Percentiles rank a stretch among this genome's conserved stretches.
phyloP scores from a whole-genome alignment of 495 filamentous ascomycete species.

The Acidiella bohemica region DNA sequence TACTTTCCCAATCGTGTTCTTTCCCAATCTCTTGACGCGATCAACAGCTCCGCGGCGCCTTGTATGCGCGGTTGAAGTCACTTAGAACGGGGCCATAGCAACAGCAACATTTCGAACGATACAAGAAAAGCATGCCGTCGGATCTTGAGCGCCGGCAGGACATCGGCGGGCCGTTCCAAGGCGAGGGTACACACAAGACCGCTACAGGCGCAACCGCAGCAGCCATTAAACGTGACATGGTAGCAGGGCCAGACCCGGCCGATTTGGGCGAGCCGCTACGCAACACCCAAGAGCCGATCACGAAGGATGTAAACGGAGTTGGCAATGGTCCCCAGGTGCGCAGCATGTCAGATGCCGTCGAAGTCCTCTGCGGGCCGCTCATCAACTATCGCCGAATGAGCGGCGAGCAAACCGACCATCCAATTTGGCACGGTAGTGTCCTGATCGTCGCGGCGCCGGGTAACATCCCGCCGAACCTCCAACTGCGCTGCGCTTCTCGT shows the following conservation, averaged over 20 bases:
- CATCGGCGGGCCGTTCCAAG: not conserved
- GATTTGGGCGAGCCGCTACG: too few species aligned
- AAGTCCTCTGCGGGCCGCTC: conserved; percentile 66
- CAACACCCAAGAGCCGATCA: not conserved
- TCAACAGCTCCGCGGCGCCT: too few species aligned
- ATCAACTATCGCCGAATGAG: conserved; percentile 79
- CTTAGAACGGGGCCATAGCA: not conserved
- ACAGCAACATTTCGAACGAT: not conserved
- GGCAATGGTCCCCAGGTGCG: conserved; percentile 22
- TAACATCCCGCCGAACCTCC: conserved; percentile 25
- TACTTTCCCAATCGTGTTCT: too few species aligned
- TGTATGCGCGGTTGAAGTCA: too few species aligned
- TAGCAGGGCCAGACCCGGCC: too few species aligned
- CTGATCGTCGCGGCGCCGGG: conserved; percentile 63
- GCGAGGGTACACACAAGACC: not conserved
- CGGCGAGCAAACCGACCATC: conserved; percentile 32
- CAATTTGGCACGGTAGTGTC: conserved; percentile 69
- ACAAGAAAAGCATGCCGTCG: not conserved
- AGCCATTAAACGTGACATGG: not conserved
- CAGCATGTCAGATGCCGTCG: conserved; percentile 28
- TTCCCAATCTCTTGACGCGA: too few species aligned
- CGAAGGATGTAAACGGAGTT: conserved; percentile 21
- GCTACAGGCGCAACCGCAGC: not conserved
- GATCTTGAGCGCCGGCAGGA: not conserved
- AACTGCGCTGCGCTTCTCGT: conserved; percentile 4